phyloP scores from a whole-genome alignment of 2,329 filamentous ascomycete genomes.

The Phialemoniopsis sp. region DNA sequence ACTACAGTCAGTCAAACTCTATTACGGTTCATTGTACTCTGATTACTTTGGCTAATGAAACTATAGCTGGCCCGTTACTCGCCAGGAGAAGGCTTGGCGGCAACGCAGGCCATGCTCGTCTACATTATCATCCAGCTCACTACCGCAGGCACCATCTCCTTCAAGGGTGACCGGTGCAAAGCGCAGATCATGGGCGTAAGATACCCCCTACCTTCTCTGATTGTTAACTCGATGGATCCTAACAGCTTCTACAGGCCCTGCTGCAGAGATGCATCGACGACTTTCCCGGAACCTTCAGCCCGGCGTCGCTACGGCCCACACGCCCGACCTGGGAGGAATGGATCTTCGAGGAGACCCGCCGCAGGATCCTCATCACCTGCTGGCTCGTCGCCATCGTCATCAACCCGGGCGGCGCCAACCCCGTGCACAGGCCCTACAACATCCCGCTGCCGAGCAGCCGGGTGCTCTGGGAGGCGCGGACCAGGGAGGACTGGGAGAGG shows the following conservation, averaged over 20 bases:
- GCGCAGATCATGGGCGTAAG: too few species aligned
- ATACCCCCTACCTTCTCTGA: too few species aligned
- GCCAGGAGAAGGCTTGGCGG: slow-evolving; percentile 7
- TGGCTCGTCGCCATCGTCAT: slow-evolving; percentile 7
- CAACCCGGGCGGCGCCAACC: background rate
- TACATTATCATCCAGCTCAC: slow-evolving; percentile 24
- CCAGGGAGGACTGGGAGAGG: slow-evolving; percentile 3
- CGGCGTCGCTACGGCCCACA: background rate
- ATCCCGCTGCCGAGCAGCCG: slow-evolving; percentile 7
- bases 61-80: background rate
- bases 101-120: slow-evolving; percentile 16
- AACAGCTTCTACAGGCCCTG: too few species aligned
- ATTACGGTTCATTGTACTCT: too few species aligned
- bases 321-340: slow-evolving; percentile 21
- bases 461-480: slow-evolving; percentile 8
- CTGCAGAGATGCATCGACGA: too few species aligned
- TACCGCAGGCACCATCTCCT: slow-evolving; percentile 7
- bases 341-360: slow-evolving; percentile 22
- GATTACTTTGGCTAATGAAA: too few species aligned
- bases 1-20: slow-evolving; percentile 1
- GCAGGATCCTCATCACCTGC: slow-evolving; percentile 12
- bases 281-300: too few species aligned
- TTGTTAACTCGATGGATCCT: too few species aligned
- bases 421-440: background rate
- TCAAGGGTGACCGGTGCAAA: slow-evolving; percentile 1